Evolutionary conservation across 192 early-diverging fungal species (phyloP), one percentile per base, ranked within the genome.

Genomic region (Kickxella alabastrina): DNA sequence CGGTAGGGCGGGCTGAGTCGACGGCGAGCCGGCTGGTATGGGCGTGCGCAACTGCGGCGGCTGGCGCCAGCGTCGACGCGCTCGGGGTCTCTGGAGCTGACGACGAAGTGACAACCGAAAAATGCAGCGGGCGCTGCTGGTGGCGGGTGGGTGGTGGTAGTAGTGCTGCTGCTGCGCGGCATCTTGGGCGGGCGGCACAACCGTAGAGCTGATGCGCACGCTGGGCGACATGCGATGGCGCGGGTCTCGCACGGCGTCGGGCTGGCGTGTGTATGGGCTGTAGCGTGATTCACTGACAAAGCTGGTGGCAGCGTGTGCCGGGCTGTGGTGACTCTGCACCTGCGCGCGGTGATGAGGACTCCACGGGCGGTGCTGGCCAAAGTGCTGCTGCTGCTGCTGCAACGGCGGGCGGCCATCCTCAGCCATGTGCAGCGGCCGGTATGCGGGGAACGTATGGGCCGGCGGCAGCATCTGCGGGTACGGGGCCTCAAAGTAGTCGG

Each of bases 331-430:
- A 13, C 28, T 62, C 48, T 51, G 54, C n/a, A 48, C 57, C 49
- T 72, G 68, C 3, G 54, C 21, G 35, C 71, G 64, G 23, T 50
- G 71, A 38, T 74, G 71, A n/a, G 71, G 71, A 41, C 70, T 73
- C 70, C 70, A 73, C 10, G 71, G 64, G 26, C 62, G 62, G 28
- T 62, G 64, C 54, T 53, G 64, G 0, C 36, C 28, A 43, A 49
- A 63, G 23, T 63, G 52, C 23, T 55, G 44, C 10, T 45, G 60
- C n/a, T 47, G 50, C 1, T 34, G 36, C 35, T 37, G 47, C n/a
- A 25, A 39, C 42, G 35, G 23, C 49, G 56, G 8, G 48, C 50
- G 9, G 51, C 56, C 43, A 6, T 67, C 65, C 4, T 67, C 57
- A 13, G 47, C 17, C 40, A 28, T 31, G 13, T 40, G 65, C n/a